Evolutionary conservation across 257 asterid species (phyloP).

Genomic region (Cinchona pubescens): DNA sequence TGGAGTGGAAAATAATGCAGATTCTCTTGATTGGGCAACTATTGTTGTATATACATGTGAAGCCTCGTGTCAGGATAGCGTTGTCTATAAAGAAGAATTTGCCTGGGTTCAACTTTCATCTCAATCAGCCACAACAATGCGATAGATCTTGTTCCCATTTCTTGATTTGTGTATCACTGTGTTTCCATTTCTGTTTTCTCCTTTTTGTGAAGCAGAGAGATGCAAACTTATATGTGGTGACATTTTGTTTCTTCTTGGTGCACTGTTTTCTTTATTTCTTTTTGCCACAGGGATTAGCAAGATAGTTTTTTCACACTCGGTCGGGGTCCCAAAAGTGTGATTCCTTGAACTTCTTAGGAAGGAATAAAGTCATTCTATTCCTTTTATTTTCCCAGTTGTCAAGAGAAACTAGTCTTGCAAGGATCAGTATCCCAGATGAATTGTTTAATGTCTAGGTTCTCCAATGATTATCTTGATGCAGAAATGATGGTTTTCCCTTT

Average conservation of each 20-base stretch:
- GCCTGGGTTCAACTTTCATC: conserved; percentile 78
- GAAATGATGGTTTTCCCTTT: not conserved
- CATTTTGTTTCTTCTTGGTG: not conserved
- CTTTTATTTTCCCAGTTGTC: no score
- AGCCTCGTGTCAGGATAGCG: conserved; percentile 54
- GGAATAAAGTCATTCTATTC: no score
- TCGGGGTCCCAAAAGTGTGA: not conserved
- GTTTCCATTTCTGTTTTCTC: not conserved
- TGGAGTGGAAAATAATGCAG: conserved; percentile 59
- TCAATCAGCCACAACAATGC: conserved; percentile 37
- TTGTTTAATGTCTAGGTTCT: no score
- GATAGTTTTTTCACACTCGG: not conserved
- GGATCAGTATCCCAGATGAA: not conserved
- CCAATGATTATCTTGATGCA: not conserved
- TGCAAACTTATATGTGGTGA: not conserved
- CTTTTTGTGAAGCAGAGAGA: not conserved
- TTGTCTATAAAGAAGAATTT: conserved; percentile 76
- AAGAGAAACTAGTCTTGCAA: not conserved
- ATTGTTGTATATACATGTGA: conserved; percentile 78
- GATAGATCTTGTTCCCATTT: conserved; percentile 7
- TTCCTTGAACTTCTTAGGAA: not conserved
- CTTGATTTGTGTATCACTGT: not conserved
- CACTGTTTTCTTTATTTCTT: not conserved
- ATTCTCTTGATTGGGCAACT: conserved; percentile 92
- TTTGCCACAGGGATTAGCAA: not conserved